Evolutionary conservation across 805 yeast genomes (phyloP).

Genomic region (Maudiozyma turicensis): DNA sequence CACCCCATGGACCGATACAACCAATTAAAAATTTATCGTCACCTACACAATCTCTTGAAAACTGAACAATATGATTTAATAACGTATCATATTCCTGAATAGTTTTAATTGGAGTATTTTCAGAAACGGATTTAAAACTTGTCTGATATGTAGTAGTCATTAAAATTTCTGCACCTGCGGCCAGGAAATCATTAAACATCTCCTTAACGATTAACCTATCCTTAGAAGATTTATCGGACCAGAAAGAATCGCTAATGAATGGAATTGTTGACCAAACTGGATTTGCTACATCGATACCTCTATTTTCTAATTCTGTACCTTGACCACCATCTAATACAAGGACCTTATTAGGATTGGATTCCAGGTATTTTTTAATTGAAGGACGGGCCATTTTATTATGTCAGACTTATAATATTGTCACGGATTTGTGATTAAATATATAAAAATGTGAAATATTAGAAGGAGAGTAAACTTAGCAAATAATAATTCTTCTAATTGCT

Average conservation of each 20-base stretch:
- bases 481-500: neutral
- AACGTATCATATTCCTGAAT: slow-evolving; percentile 15
- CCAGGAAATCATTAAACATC: slow-evolving; percentile 43
- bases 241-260: slow-evolving; percentile 26
- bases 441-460: neutral
- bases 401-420: neutral
- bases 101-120: slow-evolving; percentile 15
- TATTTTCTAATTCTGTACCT: slow-evolving; percentile 51
- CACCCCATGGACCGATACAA: slow-evolving; percentile 72
- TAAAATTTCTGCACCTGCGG: slow-evolving; percentile 45
- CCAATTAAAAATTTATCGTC: slow-evolving; percentile 32
- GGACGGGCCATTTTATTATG: slow-evolving; percentile 1
- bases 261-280: slow-evolving; percentile 57
- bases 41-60: slow-evolving; percentile 18
- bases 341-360: slow-evolving; percentile 9
- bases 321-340: slow-evolving; percentile 50
- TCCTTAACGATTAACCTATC: slow-evolving; percentile 36
- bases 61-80: slow-evolving; percentile 14
- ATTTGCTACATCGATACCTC: slow-evolving; percentile 36
- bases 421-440: neutral
- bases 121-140: slow-evolving; percentile 34
- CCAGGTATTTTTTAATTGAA: slow-evolving; percentile 3
- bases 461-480: neutral
- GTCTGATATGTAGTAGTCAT: slow-evolving; percentile 56
- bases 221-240: slow-evolving; percentile 13